A percentile compares a stretch with the other conserved stretches of the same genome.
Conservation (phyloP, 2,329 filamentous ascomycete species). For the Clonostachys solani region DNA sequence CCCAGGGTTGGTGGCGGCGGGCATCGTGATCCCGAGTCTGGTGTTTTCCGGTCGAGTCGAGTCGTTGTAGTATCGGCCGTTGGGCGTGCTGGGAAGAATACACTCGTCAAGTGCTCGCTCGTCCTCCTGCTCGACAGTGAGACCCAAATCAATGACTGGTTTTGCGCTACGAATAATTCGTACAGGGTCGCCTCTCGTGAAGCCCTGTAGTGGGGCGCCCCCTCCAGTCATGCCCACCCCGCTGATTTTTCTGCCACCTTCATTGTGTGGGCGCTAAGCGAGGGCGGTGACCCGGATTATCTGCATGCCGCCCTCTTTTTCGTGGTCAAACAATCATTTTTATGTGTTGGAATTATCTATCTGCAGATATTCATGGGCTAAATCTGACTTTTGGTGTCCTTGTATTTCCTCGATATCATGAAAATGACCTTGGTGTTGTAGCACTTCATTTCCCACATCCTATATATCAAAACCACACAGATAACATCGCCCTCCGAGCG, state of each 20-base stretch:
- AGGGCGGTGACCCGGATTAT: constrained; percentile 26
- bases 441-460: too few species aligned
- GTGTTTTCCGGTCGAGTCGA: too few species aligned
- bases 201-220: constrained; percentile 31
- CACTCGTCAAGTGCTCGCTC: background rate
- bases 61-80: too few species aligned
- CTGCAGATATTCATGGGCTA: background rate
- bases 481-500: too few species aligned
- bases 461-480: too few species aligned
- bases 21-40: constrained; percentile 9
- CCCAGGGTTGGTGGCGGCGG: constrained; percentile 31
- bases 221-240: constrained; percentile 18
- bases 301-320: background rate
- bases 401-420: too few species aligned
- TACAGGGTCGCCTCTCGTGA: constrained; percentile 24
- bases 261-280: constrained; percentile 34
- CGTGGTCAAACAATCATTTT: background rate
- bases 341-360: background rate
- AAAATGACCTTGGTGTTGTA: too few species aligned
- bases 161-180: constrained; percentile 2
- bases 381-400: background rate
- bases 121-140: constrained; percentile 1
- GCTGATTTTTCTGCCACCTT: constrained; percentile 31
- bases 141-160: background rate
- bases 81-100: too few species aligned